Percentiles rank a stretch among this genome's conserved stretches.
phyloP scores from a whole-genome alignment of 129 eudicot species.

The Flaveria sonorensis region DNA sequence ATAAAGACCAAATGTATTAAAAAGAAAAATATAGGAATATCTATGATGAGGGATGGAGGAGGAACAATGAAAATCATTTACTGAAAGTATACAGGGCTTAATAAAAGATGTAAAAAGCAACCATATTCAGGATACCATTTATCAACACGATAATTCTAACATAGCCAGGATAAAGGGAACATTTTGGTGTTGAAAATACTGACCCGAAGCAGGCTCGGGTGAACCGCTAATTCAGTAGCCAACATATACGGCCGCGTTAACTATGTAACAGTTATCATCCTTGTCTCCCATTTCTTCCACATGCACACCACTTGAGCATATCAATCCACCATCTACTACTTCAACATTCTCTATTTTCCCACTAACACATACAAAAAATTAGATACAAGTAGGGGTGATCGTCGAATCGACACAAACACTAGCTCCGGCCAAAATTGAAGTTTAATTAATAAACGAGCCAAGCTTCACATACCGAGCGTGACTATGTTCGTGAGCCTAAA shows the following conservation, averaged over 20 bases:
- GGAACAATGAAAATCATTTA: neutral
- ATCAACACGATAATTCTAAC: neutral
- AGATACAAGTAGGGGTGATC: neutral
- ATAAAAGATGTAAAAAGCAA: neutral
- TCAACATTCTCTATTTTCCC: slow-evolving; percentile 74
- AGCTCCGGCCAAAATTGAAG: too few relatives aligned
- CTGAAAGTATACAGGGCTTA: neutral
- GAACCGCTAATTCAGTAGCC: slow-evolving; percentile 52
- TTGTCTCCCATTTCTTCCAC: slow-evolving; percentile 99
- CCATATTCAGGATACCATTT: neutral
- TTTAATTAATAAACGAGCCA: neutral
- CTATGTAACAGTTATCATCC: slow-evolving; percentile 91
- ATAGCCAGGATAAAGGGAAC: neutral
- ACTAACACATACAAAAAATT: slow-evolving; percentile 31
- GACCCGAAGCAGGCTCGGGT: neutral
- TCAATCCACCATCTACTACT: slow-evolving; percentile 93
- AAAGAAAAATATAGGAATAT: too few relatives aligned
- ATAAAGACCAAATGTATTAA: too few relatives aligned
- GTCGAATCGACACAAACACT: too few relatives aligned
- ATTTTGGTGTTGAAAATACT: neutral
- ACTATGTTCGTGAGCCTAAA: neutral
- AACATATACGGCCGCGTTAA: slow-evolving; percentile 93
- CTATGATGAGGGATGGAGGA: too few relatives aligned
- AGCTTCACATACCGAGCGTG: neutral
- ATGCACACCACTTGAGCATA: slow-evolving; percentile 96